phyloP scores from a whole-genome alignment of 1,139 yeast genomes.

The Candida dubliniensis region DNA sequence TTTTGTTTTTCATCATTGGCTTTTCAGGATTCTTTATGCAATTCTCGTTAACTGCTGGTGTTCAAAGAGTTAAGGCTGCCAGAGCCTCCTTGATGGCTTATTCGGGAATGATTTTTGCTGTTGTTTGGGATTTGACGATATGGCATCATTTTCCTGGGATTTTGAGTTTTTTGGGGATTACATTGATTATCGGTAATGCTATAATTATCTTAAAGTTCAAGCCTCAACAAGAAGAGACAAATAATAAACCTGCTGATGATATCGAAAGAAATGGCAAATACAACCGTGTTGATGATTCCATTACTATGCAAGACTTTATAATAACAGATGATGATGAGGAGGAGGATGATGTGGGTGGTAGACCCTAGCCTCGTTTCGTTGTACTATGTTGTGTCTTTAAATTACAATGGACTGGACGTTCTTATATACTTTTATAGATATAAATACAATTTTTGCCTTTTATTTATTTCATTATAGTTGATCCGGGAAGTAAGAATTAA shows the following conservation, averaged over 20 bases:
- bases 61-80: slow-evolving; percentile 79
- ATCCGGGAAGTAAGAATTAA: too few relatives aligned
- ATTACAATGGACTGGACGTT: background rate
- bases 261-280: slow-evolving; percentile 18
- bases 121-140: slow-evolving; percentile 70
- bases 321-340: slow-evolving; percentile 26
- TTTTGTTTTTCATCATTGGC: slow-evolving; percentile 61
- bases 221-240: slow-evolving; percentile 24
- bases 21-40: slow-evolving; percentile 82
- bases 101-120: slow-evolving; percentile 74
- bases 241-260: slow-evolving; percentile 10
- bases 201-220: slow-evolving; percentile 54
- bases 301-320: slow-evolving; percentile 26
- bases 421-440: background rate
- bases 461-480: slow-evolving; percentile 1
- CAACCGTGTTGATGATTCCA: slow-evolving; percentile 16
- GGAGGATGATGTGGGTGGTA: slow-evolving; percentile 10
- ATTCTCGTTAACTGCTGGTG: slow-evolving; percentile 74
- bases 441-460: too few relatives aligned
- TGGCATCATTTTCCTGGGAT: slow-evolving; percentile 75
- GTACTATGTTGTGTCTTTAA: too few relatives aligned
- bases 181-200: slow-evolving; percentile 68
- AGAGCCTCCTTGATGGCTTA: slow-evolving; percentile 75
- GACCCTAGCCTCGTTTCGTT: background rate
- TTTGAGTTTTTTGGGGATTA: slow-evolving; percentile 68